Evolutionary conservation across 352 stramenopile genomes (phyloP).

Genomic region (Pythium chondricola): DNA sequence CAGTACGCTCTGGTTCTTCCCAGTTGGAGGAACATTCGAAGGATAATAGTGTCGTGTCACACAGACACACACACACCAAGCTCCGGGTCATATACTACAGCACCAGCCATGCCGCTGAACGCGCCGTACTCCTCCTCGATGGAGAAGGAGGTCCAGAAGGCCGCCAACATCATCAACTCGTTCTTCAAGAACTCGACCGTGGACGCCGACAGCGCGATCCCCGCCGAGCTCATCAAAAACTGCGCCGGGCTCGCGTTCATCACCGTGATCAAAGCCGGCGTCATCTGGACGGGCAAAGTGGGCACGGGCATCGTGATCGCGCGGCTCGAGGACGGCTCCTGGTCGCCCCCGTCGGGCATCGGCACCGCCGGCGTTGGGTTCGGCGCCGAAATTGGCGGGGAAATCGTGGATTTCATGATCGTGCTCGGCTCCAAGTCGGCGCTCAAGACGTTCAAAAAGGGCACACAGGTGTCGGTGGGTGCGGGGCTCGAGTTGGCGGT

Average conservation of each 20-base stretch:
- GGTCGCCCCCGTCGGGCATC: slow-evolving; percentile 80
- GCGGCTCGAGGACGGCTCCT: slow-evolving; percentile 73
- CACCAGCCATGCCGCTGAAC: slow-evolving; percentile 70
- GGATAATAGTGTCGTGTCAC: slow-evolving; percentile 5
- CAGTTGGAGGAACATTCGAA: slow-evolving; percentile 7
- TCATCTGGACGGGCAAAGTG: slow-evolving; percentile 83
- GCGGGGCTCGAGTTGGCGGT: slow-evolving; percentile 72
- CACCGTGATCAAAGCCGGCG: slow-evolving; percentile 78
- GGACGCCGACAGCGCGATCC: slow-evolving; percentile 67
- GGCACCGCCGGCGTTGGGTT: slow-evolving; percentile 77
- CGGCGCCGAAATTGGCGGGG: slow-evolving; percentile 74
- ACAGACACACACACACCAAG: neutral
- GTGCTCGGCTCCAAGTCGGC: slow-evolving; percentile 63
- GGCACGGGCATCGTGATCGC: slow-evolving; percentile 79
- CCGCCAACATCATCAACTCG: slow-evolving; percentile 74
- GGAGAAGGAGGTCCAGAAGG: slow-evolving; percentile 84
- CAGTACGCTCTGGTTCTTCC: neutral
- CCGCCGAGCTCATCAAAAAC: slow-evolving; percentile 75
- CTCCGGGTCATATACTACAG: neutral
- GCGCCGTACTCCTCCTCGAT: slow-evolving; percentile 83
- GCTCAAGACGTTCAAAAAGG: slow-evolving; percentile 81
- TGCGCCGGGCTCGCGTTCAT: slow-evolving; percentile 74
- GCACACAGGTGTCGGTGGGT: slow-evolving; percentile 74
- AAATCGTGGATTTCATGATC: slow-evolving; percentile 89
- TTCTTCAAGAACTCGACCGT: slow-evolving; percentile 76